Percentiles rank a stretch among this genome's conserved stretches.
phyloP scores from a whole-genome alignment of 2,329 filamentous ascomycete genomes.

The Talaromyces sp. region DNA sequence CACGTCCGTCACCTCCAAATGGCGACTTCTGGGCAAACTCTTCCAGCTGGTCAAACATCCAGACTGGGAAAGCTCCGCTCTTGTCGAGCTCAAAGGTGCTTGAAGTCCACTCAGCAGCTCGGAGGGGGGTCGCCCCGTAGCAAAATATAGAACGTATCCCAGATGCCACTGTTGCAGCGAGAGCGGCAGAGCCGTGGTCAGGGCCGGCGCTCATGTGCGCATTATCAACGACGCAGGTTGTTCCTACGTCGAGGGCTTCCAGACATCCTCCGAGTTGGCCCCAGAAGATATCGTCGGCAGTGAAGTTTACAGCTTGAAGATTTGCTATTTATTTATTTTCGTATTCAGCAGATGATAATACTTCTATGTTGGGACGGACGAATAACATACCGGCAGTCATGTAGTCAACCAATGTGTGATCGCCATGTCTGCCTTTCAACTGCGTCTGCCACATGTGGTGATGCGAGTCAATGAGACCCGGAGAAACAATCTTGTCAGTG shows the following conservation, averaged over 20 bases:
- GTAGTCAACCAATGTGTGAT: constrained; percentile 6
- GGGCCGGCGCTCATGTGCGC: constrained; percentile 4
- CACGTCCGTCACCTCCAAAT: neutral
- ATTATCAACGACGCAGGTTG: constrained; percentile 8
- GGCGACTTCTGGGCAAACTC: neutral
- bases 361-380: too few relatives aligned
- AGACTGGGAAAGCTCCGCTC: neutral
- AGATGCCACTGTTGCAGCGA: constrained; percentile 2
- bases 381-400: neutral
- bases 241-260: neutral
- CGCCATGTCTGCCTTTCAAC: constrained; percentile 1
- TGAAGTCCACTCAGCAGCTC: neutral
- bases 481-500: constrained; percentile 4
- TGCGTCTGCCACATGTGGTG: constrained; percentile 11
- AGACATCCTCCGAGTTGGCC: constrained; percentile 8
- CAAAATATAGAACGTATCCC: constrained; percentile 6
- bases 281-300: constrained; percentile 4
- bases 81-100: neutral
- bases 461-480: constrained; percentile 7
- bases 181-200: neutral
- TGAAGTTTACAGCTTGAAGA: constrained; percentile 5
- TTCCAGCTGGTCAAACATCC: neutral
- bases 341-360: neutral
- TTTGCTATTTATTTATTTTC: neutral
- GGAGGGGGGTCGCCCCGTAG: neutral